Evolutionary conservation across 1,139 yeast genomes (phyloP).

Genomic region (Zygoascus meyerae): DNA sequence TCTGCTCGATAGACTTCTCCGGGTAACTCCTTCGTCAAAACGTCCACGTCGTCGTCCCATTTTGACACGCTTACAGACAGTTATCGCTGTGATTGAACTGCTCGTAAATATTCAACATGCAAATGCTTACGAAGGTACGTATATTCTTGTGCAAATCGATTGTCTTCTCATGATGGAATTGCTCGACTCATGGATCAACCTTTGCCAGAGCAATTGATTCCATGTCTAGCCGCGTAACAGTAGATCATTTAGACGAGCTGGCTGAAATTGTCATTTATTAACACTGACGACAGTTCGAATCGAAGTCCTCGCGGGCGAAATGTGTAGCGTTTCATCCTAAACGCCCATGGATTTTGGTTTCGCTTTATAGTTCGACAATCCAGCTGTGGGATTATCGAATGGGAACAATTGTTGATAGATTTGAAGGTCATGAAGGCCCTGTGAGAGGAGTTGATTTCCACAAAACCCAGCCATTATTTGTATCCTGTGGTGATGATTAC

Average conservation of each 20-base stretch:
- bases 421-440: constrained; percentile 98
- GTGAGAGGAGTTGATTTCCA: constrained; percentile 94
- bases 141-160: background rate
- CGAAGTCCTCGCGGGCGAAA: constrained; percentile 97
- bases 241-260: too few relatives aligned
- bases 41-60: constrained; percentile 13
- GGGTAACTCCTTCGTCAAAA: constrained; percentile 6
- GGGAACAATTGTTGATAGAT: constrained; percentile 95
- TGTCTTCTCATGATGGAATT: background rate
- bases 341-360: constrained; percentile 93
- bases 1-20: too few relatives aligned
- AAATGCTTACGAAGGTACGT: constrained; percentile 82
- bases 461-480: constrained; percentile 96
- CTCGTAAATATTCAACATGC: constrained; percentile 73
- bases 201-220: too few relatives aligned
- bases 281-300: constrained; percentile 95
- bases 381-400: constrained; percentile 99
- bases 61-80: constrained; percentile 1
- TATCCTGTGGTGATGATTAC: constrained; percentile 96
- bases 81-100: constrained; percentile 1
- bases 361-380: constrained; percentile 89
- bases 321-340: constrained; percentile 98
- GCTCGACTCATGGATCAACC: background rate
- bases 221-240: too few relatives aligned
- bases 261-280: too few relatives aligned